Conservation (phyloP, 1,139 yeast genomes). For the Protomyces gravidus region DNA sequence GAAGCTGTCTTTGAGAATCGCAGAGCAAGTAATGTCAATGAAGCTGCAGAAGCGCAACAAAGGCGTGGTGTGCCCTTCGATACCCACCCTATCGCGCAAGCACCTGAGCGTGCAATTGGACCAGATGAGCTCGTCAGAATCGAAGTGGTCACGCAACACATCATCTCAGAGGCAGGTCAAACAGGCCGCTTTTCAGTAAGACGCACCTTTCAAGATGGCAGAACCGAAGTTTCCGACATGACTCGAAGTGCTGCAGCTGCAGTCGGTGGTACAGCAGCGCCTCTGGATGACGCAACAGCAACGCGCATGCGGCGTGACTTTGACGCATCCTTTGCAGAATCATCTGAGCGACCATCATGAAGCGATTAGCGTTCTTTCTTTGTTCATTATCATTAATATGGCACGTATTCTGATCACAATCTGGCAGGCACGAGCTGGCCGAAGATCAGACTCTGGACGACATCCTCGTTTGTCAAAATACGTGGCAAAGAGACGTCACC, state of each 20-base stretch:
- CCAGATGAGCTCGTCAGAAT: not conserved
- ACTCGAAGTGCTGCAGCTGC: not conserved
- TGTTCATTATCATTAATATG: too few relatives aligned
- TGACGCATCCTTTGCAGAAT: not conserved
- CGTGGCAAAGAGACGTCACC: not conserved
- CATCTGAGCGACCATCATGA: not conserved
- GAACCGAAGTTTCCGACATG: not conserved
- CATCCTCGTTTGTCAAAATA: conserved; percentile 25
- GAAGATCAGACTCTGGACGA: conserved; percentile 19
- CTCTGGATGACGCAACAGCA: not conserved
- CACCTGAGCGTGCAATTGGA: not conserved
- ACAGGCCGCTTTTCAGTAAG: not conserved
- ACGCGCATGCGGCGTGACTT: not conserved
- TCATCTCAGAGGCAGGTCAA: not conserved
- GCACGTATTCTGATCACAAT: too few relatives aligned
- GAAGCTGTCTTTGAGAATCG: not conserved
- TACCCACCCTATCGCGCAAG: not conserved
- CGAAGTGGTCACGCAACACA: not conserved
- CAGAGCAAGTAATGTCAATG: not conserved
- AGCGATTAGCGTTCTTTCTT: too few relatives aligned
- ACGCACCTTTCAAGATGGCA: not conserved
- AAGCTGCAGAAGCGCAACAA: conserved; percentile 25
- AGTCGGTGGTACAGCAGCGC: not conserved
- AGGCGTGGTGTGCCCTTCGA: conserved; percentile 26
- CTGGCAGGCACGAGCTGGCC: conserved; percentile 11